Evolutionary conservation across 805 yeast genomes (phyloP), one percentile per base, ranked within the genome.

Genomic region (Monosporozyma aquatica): DNA sequence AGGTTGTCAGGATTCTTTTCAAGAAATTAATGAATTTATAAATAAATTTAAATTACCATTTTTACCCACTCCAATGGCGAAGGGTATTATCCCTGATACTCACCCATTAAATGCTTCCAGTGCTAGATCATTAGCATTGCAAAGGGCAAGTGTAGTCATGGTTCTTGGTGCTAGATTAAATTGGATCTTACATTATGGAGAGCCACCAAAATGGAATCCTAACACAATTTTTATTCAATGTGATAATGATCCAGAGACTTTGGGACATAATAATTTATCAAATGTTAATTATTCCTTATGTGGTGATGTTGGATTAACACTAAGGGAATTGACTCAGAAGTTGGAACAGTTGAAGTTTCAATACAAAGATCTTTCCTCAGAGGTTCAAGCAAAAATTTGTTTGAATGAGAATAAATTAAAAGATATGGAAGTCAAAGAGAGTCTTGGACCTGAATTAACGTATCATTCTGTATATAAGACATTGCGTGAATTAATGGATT

Each of bases 31-130:
- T 1, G 30, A 48, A 0, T 66, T 81, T 39, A 67, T 80, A 15
- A 40, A 55, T 5, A 28, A 41, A 1, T 72, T 75, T 40, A 52
- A 63, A 8, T 39, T 80, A 1, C 75, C 82, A 1, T 81, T 81
- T 49, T 53, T 81, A 38, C 85, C 87, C 8, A 80, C 87, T 0
- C 87, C 89, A 3, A 81, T 81, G 89, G 89, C 83, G 0, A 81
- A 81, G 57, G 89, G 89, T 8, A 75, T 80, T 0, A 60, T 81
- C 1, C 64, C 74, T 3, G 89, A 81, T 53, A 48, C 58, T 3
- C 57, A 62, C 30, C 52, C 51, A 0, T 54, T 68, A 25, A 80
- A 80, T 49, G 68, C 76, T 11, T 72, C 82, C 0, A 76, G 84
- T 2, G 84, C 83, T 4, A 65, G 87, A 43, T 76, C 85, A 0